Percentiles rank a stretch among this genome's conserved stretches.
phyloP scores from a whole-genome alignment of 2,329 filamentous ascomycete species.

The Cordyceps sp. region DNA sequence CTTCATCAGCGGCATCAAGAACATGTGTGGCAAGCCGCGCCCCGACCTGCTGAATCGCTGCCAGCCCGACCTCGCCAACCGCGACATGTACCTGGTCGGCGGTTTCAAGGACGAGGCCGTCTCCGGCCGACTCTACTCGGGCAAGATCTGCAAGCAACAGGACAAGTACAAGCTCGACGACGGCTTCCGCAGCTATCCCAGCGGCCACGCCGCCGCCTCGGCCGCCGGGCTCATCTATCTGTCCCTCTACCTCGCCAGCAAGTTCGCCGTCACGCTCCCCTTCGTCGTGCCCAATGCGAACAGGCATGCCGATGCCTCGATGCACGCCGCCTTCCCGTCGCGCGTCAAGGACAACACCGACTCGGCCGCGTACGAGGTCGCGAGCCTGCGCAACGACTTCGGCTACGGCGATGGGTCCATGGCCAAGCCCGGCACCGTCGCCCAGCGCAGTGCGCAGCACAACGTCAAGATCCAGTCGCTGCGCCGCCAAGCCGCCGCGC shows the following conservation, averaged over 20 bases:
- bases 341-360: constrained; percentile 35
- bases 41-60: constrained; percentile 76
- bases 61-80: constrained; percentile 51
- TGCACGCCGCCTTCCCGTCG: constrained; percentile 58
- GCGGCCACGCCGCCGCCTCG: constrained; percentile 43
- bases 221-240: constrained; percentile 74
- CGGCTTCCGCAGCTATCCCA: constrained; percentile 64
- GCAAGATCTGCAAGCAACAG: constrained; percentile 55
- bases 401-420: constrained; percentile 3
- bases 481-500: constrained; percentile 62
- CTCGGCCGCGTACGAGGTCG: constrained; percentile 16
- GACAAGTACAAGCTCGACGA: constrained; percentile 50
- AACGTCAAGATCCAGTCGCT: constrained; percentile 18
- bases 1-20: constrained; percentile 77
- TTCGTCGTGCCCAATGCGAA: constrained; percentile 37
- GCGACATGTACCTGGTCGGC: constrained; percentile 44
- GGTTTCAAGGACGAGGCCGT: constrained; percentile 35
- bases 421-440: constrained; percentile 9
- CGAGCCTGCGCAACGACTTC: constrained; percentile 8
- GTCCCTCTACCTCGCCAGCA: constrained; percentile 72
- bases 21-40: constrained; percentile 50
- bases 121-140: constrained; percentile 55
- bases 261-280: constrained; percentile 59
- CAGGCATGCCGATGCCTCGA: constrained; percentile 23
- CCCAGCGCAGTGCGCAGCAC: constrained; percentile 8